These are phyloP conservation scores for Cerioporus squamosus DNA, from an alignment of 1,284 basidiomycete genomes.

Conservation along the genomic window DNA sequence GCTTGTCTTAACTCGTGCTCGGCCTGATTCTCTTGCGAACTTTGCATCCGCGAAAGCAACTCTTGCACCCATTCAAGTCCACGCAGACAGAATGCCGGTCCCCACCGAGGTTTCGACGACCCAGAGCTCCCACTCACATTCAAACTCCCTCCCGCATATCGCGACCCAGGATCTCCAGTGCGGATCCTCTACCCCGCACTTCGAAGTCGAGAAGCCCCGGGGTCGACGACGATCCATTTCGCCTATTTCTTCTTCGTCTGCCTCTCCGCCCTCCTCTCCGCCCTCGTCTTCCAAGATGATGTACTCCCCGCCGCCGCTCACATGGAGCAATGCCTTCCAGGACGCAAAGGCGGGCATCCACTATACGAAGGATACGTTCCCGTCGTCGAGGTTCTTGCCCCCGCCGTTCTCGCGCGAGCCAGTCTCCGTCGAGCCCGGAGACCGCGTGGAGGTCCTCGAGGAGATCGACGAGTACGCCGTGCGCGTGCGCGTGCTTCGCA, in stretches of 20 bases:
- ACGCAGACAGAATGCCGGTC: constrained; percentile 16
- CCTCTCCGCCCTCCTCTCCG: too few species aligned
- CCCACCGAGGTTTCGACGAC: constrained; percentile 15
- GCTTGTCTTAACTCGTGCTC: too few species aligned
- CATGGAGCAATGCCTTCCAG: constrained; percentile 27
- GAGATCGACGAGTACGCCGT: constrained; percentile 33
- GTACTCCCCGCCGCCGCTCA: constrained; percentile 22
- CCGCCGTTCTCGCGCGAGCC: constrained; percentile 34
- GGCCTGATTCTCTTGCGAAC: background rate
- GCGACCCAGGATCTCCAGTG: constrained; percentile 15
- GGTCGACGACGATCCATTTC: constrained; percentile 8
- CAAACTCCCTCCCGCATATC: constrained; percentile 4
- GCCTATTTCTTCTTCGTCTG: background rate
- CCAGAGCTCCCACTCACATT: constrained; percentile 5
- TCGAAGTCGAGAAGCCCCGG: constrained; percentile 23
- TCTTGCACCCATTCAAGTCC: background rate
- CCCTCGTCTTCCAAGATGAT: constrained; percentile 6
- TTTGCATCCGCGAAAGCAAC: background rate
- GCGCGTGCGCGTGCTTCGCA: constrained; percentile 28
- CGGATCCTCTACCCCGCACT: constrained; percentile 18
- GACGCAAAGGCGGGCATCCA: constrained; percentile 33
- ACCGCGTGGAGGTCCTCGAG: constrained; percentile 30
- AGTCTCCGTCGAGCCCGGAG: constrained; percentile 27
- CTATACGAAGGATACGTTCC: constrained; percentile 34
- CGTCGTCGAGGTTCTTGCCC: constrained; percentile 25